Evolutionary conservation across 345 rosid genomes (phyloP).

Genomic region (Turritis glabra): DNA sequence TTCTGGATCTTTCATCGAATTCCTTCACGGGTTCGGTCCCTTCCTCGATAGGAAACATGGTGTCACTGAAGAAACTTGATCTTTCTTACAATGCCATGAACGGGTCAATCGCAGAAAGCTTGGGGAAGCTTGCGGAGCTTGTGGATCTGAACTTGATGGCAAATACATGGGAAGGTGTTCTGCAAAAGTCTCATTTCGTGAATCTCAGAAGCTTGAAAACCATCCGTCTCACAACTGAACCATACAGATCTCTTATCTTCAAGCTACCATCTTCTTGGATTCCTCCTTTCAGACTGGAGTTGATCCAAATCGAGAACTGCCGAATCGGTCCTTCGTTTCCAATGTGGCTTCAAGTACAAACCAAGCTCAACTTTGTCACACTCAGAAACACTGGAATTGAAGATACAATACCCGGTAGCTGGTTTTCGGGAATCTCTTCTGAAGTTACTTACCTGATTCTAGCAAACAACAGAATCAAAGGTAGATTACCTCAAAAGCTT

Average conservation of each 20-base stretch:
- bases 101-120: conserved; percentile 52
- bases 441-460: conserved; percentile 45
- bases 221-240: conserved; percentile 45
- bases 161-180: conserved; percentile 53
- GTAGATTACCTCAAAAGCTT: conserved; percentile 42
- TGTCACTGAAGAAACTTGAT: conserved; percentile 41
- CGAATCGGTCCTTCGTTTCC: conserved; percentile 58
- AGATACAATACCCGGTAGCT: conserved; percentile 46
- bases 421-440: conserved; percentile 43
- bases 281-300: conserved; percentile 56
- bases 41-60: conserved; percentile 47
- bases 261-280: conserved; percentile 50
- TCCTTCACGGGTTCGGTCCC: conserved; percentile 55
- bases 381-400: conserved; percentile 50
- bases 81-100: conserved; percentile 51
- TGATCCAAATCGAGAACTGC: conserved; percentile 54
- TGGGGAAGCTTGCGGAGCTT: conserved; percentile 48
- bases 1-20: conserved; percentile 46
- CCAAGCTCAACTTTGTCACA: conserved; percentile 41
- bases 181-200: conserved; percentile 47
- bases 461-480: conserved; percentile 50
- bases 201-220: conserved; percentile 43
- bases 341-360: conserved; percentile 63
- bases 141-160: conserved; percentile 39
- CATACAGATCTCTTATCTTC: conserved; percentile 43